Evolutionary conservation across 345 rosid species (phyloP), one percentile per base, ranked within the genome.

Genomic region (Aquilaria sinensis): DNA sequence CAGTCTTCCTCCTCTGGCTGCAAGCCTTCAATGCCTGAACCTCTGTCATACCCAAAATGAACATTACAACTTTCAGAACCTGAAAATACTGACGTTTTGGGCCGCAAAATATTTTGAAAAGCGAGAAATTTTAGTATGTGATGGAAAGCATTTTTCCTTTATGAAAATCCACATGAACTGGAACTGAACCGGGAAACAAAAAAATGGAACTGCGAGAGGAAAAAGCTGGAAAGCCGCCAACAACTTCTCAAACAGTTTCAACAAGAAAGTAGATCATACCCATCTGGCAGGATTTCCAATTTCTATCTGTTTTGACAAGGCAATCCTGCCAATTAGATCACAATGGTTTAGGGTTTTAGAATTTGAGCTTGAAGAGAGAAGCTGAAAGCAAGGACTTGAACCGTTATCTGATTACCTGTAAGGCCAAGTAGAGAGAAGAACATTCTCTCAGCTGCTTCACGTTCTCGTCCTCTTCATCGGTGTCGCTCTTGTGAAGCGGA

Each of bases 261-360:
- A 37, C 43, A 37, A 37, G 43, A 5, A 37, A 23, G 43, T 5
- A 37, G 52, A 62, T 10, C 74, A 54, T 80, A 86, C 96, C 93
- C 79, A 63, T 84, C 58, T 92, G 98, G 67, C 93, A 92, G 68
- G 88, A 64, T 69, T 83, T 92, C 98, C 98, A 92, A 53, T 89
- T 84, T 65, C 96, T 84, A 46, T 87, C 74, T 73, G 60, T 72
- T 9, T 84, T 76, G 23, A 89, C 69, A 9, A 92, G 95, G 64
- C 98, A 92, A 73, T 89, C 90, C 98, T 89, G 70, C 53, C 62
- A 62, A 71, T 49, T 47, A 14, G 30, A 16, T 51, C 1, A 15
- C 23, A 45, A 31, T 65, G 70, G 61, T 63, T 53, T 60, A 56
- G 65, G 62, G 63, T 65, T 68, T 64, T 33, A 61, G 74, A 56